A percentile compares a stretch with the other conserved stretches of the same genome.
Evolutionary conservation across 768 basidiomycete genomes (phyloP).

Genomic region (Pleurotus tuber-regium): DNA sequence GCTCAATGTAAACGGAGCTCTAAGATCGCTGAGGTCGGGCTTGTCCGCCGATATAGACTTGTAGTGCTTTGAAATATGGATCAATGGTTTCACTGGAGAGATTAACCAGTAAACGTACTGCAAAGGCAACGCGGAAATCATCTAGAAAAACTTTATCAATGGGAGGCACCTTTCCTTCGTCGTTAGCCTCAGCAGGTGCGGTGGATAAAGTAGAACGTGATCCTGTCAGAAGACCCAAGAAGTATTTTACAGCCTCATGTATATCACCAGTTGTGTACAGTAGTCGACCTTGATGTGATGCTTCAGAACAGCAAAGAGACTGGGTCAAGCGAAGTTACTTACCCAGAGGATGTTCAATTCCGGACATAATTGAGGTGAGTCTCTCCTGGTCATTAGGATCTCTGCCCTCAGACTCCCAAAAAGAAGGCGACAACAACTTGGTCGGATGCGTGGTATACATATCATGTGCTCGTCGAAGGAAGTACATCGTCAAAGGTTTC

Average conservation of each 20-base stretch:
- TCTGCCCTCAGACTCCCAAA: slow-evolving; percentile 71
- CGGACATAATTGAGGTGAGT: slow-evolving; percentile 64
- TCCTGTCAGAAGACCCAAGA: slow-evolving; percentile 67
- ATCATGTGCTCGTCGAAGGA: slow-evolving; percentile 68
- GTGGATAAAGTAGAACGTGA: slow-evolving; percentile 22
- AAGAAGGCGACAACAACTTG: slow-evolving; percentile 73
- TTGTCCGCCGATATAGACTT: slow-evolving; percentile 53
- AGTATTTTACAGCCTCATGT: slow-evolving; percentile 71
- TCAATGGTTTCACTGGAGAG: background rate
- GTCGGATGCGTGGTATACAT: slow-evolving; percentile 49
- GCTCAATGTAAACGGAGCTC: slow-evolving; percentile 69
- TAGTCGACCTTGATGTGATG: slow-evolving; percentile 58
- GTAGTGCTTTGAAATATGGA: slow-evolving; percentile 56
- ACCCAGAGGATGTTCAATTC: slow-evolving; percentile 82
- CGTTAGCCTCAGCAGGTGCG: slow-evolving; percentile 15
- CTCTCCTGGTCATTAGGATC: slow-evolving; percentile 35
- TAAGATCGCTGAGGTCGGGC: slow-evolving; percentile 40
- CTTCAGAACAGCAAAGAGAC: background rate
- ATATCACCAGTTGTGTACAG: slow-evolving; percentile 90
- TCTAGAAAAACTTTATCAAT: slow-evolving; percentile 76
- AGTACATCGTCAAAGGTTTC: slow-evolving; percentile 87
- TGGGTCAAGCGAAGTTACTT: slow-evolving; percentile 12
- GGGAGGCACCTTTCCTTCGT: slow-evolving; percentile 18
- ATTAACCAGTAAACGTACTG: slow-evolving; percentile 43
- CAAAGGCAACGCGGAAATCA: slow-evolving; percentile 85